Evolutionary conservation across 306 rosid genomes (phyloP), one percentile per base, ranked within the genome.

Genomic region (Cicer cuneatum): DNA sequence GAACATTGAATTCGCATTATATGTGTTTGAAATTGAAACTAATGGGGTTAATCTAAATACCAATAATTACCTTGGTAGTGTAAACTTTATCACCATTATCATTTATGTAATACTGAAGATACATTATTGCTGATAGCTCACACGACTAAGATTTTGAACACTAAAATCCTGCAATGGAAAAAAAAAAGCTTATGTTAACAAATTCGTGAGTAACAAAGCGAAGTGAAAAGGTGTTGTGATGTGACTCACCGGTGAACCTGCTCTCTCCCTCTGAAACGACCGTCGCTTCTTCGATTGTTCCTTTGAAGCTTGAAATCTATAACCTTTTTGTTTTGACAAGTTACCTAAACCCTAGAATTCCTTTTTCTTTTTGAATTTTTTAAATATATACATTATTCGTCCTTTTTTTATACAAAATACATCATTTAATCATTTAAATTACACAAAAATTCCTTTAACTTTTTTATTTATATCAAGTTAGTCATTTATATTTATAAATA

Each of bases 31-130:
- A 10, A 45, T 29, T 29, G 33, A 29, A 16, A 39, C 64, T 9
- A 2, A 1, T 48, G 54, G 19, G 24, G 18, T 62, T 33, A 59
- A 70, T 62, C 42, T 42, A 71, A 62, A 73, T 38, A 43, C 2
- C 2, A n/a, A 72, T 14, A 66, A 57, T 58, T 80, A 75, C 81
- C 84, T 81, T 81, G 40, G 77, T 69, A 37, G 73, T 69, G 69
- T 62, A 69, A 51, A 74, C 80, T 51, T 80, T 80, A 35, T 81
- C 81, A 42, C 80, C 80, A 16, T 80, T 80, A 9, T 69, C 80
- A 66, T 80, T 80, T 75, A 75, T 81, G 73, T 81, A 81, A 63
- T 1, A 62, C 45, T 81, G 81, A 60, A 81, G 84, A 81, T 75
- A 81, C 81, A 81, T 81, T 52, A 37, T 69, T 14, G 43, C 42